Base-by-base conservation (phyloP, 371 early-diverging fungal species). In the Mortierella sp. region DNA sequence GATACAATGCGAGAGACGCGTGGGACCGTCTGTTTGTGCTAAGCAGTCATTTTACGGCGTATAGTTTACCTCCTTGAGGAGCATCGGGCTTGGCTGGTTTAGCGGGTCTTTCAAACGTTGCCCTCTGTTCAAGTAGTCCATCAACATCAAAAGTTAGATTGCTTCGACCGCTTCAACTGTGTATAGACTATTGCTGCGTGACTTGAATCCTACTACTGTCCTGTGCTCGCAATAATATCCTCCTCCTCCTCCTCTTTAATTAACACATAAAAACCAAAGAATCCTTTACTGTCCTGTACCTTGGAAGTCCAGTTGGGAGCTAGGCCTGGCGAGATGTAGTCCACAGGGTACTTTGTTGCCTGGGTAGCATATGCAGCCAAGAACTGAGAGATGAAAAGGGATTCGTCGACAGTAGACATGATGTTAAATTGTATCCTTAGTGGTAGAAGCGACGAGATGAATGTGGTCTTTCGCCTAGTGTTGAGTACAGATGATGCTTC, bases 291-390 rank as follows among this genome's bases (percentile, higher is more conserved):
- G 14, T 43, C 26, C 6, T 39, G 28, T 78, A 78, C 79, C 79
- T 78, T 78, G 66, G 79, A 78, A n/a, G 79, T 73, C 79, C 70
- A 73, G 62, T 59, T 67, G 43, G 79, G 79, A 1, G 79, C 79
- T 16, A 74, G 24, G 18, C 68, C 74, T 28, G 79, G 67, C 18
- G 74, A 43, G 35, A 78, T 66, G 47, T 59, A 74, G 12, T 73
- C 71, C 1, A 66, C 64, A 28, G 79, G 70, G 60, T 47, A 78
- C 68, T 74, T 73, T 64, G 79, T 73, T 2, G 66, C 43, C 65
- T 66, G 66, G 24, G 63, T 45, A 24, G 67, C 70, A 54, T 62
- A 78, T 32, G 70, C 74, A 22, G 74, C 79, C 66, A 78, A 57
- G 68, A 78, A 73, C 71, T 78, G 79, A 18, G 79, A 70, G 74